Evolutionary conservation across 306 rosid genomes (phyloP).

Genomic region (Carpinus viminea): DNA sequence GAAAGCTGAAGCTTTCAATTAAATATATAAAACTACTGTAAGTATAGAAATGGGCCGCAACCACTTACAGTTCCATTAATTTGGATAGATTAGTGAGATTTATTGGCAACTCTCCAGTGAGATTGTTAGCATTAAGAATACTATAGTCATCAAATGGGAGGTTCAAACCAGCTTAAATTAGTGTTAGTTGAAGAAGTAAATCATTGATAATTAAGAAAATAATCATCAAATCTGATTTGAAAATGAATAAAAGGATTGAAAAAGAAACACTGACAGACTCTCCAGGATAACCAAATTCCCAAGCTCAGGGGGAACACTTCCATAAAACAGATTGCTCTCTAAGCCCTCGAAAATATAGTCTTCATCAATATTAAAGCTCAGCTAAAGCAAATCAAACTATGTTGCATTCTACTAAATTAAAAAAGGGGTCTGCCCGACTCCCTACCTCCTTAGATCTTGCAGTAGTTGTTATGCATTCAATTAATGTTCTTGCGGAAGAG

Average conservation of each 20-base stretch:
- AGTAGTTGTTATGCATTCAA: no score
- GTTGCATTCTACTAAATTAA: neutral
- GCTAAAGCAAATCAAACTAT: neutral
- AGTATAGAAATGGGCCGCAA: no score
- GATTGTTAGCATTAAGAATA: slow-evolving; percentile 20
- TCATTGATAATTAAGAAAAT: neutral
- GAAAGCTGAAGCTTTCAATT: no score
- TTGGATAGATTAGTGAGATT: slow-evolving; percentile 16
- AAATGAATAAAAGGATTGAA: neutral
- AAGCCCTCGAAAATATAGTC: slow-evolving; percentile 19
- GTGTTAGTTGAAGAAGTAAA: neutral
- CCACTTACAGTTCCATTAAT: slow-evolving; percentile 18
- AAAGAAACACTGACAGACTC: slow-evolving; percentile 16
- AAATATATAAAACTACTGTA: no score
- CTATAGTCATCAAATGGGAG: slow-evolving; percentile 9
- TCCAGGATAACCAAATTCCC: slow-evolving; percentile 26
- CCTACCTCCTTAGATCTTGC: no score
- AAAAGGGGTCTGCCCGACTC: neutral
- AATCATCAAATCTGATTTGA: neutral
- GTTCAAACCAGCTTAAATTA: neutral
- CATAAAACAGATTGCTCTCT: slow-evolving; percentile 36
- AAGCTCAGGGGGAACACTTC: no score
- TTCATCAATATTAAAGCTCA: neutral
- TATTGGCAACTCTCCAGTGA: slow-evolving; percentile 27
- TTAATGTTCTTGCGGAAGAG: no score